phyloP scores from a whole-genome alignment of 305 asterid genomes.

The Plantago lanceolata region DNA sequence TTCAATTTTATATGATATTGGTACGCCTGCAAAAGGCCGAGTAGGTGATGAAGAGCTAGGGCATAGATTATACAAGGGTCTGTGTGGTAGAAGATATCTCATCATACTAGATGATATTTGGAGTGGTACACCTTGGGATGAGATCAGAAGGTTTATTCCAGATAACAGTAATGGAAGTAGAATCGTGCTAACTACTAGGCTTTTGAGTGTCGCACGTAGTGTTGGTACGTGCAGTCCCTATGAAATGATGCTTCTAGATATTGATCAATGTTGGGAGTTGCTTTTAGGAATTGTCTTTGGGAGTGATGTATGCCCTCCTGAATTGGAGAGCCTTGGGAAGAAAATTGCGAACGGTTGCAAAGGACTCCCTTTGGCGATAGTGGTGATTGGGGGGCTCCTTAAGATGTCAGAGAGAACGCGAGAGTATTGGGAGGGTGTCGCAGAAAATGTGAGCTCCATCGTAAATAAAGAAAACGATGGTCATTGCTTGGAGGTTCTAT shows the following conservation, averaged over 20 bases:
- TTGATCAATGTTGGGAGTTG: background rate
- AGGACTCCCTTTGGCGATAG: slow-evolving; percentile 7
- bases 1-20: slow-evolving; percentile 1
- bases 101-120: background rate
- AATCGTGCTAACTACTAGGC: background rate
- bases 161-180: background rate
- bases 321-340: background rate
- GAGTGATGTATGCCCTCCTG: background rate
- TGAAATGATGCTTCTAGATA: background rate
- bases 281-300: too few relatives aligned
- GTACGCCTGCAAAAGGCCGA: background rate
- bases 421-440: background rate
- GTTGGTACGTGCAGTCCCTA: background rate
- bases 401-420: background rate
- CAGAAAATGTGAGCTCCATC: background rate
- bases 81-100: background rate
- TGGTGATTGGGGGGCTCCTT: slow-evolving; percentile 3
- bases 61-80: background rate
- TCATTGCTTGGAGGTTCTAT: background rate
- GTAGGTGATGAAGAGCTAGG: background rate
- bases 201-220: background rate
- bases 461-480: background rate
- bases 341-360: background rate
- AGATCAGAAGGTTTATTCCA: background rate
- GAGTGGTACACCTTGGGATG: background rate